Conservation (phyloP, 371 early-diverging fungal genomes). For the Gilbertella persicaria region DNA sequence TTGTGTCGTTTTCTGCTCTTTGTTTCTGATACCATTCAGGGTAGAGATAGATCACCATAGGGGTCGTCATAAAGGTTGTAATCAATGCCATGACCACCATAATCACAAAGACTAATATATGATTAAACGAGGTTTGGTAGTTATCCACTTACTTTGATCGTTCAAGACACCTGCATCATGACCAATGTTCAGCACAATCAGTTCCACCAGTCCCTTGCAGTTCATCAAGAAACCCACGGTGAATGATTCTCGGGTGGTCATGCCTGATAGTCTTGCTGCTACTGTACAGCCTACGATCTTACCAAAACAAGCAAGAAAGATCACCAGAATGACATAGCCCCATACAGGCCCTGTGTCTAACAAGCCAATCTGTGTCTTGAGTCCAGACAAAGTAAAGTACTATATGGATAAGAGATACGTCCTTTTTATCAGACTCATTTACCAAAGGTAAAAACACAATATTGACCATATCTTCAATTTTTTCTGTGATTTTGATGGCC, state of each 20-base stretch:
- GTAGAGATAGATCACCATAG: constrained; percentile 56
- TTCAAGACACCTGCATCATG: constrained; percentile 81
- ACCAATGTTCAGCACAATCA: constrained; percentile 91
- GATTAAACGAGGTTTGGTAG: too few relatives aligned
- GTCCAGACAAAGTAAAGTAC: constrained; percentile 90
- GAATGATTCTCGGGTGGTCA: constrained; percentile 81
- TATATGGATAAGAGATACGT: constrained; percentile 8
- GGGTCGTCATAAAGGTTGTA: constrained; percentile 77
- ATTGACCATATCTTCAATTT: constrained; percentile 86
- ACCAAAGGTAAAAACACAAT: constrained; percentile 85
- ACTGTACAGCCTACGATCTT: constrained; percentile 83
- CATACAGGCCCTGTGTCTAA: constrained; percentile 70
- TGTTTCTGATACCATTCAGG: constrained; percentile 53
- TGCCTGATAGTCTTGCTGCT: constrained; percentile 65
- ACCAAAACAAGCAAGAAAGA: constrained; percentile 77
- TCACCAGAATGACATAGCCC: constrained; percentile 79
- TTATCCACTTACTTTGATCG: constrained; percentile 30
- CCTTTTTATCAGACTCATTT: constrained; percentile 10
- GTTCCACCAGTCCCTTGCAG: constrained; percentile 92
- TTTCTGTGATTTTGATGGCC: constrained; percentile 81
- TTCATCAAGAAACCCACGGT: constrained; percentile 92
- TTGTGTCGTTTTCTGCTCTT: constrained; percentile 19
- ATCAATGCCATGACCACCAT: constrained; percentile 87
- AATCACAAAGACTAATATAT: constrained; percentile 68
- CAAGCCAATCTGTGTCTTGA: constrained; percentile 80